A percentile compares a stretch with the other conserved stretches of the same genome.
phyloP scores from a whole-genome alignment of 2,329 filamentous ascomycete genomes.

The Colletotrichum ledebouriae region DNA sequence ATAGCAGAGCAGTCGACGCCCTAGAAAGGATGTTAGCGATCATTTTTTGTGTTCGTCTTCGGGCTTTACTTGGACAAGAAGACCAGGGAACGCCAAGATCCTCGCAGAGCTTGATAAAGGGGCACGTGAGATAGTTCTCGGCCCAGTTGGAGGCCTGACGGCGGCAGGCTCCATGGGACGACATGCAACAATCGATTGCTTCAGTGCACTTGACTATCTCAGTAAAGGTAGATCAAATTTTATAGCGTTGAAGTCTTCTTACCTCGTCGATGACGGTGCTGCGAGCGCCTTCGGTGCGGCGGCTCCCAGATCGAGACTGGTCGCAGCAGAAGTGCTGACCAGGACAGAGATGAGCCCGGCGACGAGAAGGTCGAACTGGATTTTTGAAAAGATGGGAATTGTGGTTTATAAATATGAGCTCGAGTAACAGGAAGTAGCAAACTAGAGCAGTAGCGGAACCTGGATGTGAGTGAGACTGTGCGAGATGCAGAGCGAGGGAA shows the following conservation, averaged over 20 bases:
- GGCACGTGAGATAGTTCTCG: conserved; percentile 18
- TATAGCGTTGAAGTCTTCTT: not conserved
- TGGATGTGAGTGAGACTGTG: too few species aligned
- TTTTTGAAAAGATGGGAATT: not conserved
- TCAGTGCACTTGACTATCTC: not conserved
- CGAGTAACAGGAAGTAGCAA: too few species aligned
- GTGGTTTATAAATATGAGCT: not conserved
- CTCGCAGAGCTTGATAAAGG: conserved; percentile 20
- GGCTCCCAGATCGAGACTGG: conserved; percentile 4
- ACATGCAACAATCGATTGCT: conserved; percentile 20
- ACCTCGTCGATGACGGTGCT: conserved; percentile 16
- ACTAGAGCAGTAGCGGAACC: too few species aligned
- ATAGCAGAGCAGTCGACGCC: conserved; percentile 16
- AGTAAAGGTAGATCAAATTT: not conserved
- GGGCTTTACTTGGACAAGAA: not conserved
- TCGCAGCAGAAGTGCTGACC: conserved; percentile 4
- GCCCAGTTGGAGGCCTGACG: conserved; percentile 21
- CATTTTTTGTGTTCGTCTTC: not conserved
- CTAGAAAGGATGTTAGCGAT: not conserved
- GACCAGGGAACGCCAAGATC: conserved; percentile 20
- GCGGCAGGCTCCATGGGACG: conserved; percentile 3
- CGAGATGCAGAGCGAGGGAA: too few species aligned
- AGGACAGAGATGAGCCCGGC: conserved; percentile 14
- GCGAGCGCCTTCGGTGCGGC: not conserved
- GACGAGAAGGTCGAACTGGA: conserved; percentile 2